Percentiles rank a stretch among this genome's conserved stretches.
Evolutionary conservation across 805 yeast species (phyloP).

Genomic region (Komagataella kurtzmanii): DNA sequence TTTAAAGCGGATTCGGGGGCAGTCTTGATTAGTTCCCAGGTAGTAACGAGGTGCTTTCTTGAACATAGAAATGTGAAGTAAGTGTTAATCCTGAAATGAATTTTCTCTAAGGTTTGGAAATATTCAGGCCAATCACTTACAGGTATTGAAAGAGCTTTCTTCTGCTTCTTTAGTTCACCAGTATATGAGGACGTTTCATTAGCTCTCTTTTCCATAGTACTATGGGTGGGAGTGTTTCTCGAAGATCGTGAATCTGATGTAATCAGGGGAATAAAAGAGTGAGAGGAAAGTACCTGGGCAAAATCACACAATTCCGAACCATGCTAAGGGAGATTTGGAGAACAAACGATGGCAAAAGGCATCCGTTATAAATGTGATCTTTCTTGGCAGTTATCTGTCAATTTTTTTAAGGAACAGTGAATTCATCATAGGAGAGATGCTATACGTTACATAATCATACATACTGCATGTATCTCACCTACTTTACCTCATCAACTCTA

Average conservation of each 20-base stretch:
- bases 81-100: slow-evolving; percentile 42
- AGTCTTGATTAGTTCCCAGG: slow-evolving; percentile 35
- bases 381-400: too few species aligned
- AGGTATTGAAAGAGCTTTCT: background rate
- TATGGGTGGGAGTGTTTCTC: background rate
- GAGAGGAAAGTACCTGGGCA: too few species aligned
- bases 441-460: background rate
- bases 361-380: too few species aligned
- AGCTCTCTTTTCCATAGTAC: background rate
- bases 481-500: background rate
- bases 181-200: background rate
- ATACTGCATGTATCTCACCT: background rate
- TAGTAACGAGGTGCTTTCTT: slow-evolving; percentile 45
- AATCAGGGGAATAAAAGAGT: background rate
- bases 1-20: slow-evolving; percentile 37
- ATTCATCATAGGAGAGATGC: background rate
- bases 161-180: background rate
- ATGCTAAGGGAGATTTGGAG: too few species aligned
- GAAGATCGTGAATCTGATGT: background rate
- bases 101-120: slow-evolving; percentile 27
- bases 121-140: slow-evolving; percentile 13
- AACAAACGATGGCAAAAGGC: too few species aligned
- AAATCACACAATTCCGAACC: background rate
- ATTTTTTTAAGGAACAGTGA: too few species aligned
- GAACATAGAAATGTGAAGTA: slow-evolving; percentile 50